Base-by-base conservation (phyloP, 768 basidiomycete species). In the Gautieria morchelliformis region DNA sequence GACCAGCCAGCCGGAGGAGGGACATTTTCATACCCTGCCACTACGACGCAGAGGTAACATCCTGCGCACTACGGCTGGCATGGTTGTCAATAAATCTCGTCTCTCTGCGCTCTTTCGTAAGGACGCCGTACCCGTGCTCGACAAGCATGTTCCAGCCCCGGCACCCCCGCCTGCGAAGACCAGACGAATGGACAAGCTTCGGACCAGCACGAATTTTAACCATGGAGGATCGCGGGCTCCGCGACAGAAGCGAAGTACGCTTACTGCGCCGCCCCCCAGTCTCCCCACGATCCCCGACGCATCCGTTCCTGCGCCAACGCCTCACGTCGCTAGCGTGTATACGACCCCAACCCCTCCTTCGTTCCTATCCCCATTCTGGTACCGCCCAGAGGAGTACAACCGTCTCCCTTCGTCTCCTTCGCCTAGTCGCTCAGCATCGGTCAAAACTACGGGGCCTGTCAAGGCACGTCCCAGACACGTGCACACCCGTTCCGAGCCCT, bases 301-400 rank as follows among this genome's bases (percentile, higher is more conserved):
- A 15, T 32, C 56, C 6, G 56, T 50, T 7, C 56, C 46, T 20
- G 17, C 56, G 41, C 32, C 53, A 41, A 19, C 2, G 4, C 35
- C 35, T 37, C 2, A 37, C 10, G 35, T 37, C 11, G 53, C 53
- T 24, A n/a, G 19, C 30, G 33, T 46, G 14, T 57, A 50, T 27
- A 57, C 56, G 10, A 57, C 37, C 5, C 56, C 56, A 22, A 39
- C 27, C 8, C 56, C 56, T 20, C 56, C 56, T 19, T 57, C 56
- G n/a, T 57, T 57, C 56, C 46, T 57, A 17, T 57, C 56, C 10
- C 56, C 56, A 24, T 57, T 57, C 24, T 57, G 56, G 56, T 57
- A 57, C 39, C 56, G 46, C 35, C 45, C 56, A 22, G 56, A 57
- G 45, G 37, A 57, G 32, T 57, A 33, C 37, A 7, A 22, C 30